phyloP scores from a whole-genome alignment of 164 flowering plant genomes.

The Tinospora cordifolia region DNA sequence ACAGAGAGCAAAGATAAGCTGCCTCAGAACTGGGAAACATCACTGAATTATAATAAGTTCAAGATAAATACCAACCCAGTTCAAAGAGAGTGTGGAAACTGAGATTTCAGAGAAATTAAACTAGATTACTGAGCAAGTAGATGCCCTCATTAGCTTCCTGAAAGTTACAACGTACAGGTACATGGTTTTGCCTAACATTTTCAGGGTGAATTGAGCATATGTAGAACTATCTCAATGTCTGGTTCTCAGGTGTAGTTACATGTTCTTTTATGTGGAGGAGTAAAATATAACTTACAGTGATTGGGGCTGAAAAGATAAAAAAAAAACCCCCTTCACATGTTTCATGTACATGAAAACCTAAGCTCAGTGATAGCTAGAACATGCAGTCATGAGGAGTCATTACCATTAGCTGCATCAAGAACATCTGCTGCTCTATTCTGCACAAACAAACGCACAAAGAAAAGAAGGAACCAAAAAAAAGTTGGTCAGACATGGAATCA shows the following conservation, averaged over 20 bases:
- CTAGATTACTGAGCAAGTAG: too few relatives aligned
- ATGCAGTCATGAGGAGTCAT: conserved; percentile 13
- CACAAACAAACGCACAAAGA: not conserved
- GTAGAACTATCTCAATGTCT: not conserved
- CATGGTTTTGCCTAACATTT: not conserved
- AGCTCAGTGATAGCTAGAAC: not conserved
- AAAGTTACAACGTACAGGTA: too few relatives aligned
- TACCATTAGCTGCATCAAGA: not conserved
- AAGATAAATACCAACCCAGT: too few relatives aligned
- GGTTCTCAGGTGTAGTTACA: conserved; percentile 7
- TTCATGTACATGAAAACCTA: conserved; percentile 6
- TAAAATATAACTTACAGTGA: not conserved
- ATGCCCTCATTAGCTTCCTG: too few relatives aligned
- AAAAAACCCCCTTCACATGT: conserved; percentile 3
- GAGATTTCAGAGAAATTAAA: too few relatives aligned
- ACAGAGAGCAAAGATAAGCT: too few relatives aligned
- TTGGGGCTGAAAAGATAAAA: not conserved
- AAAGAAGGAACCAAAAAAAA: too few relatives aligned
- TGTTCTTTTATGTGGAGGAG: not conserved
- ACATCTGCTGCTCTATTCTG: not conserved
- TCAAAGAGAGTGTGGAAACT: too few relatives aligned
- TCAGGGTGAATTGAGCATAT: not conserved
- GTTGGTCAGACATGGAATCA: too few relatives aligned
- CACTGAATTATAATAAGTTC: too few relatives aligned
- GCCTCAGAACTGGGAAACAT: too few relatives aligned